These are phyloP conservation scores for Cutaneotrichosporon dermatis DNA, from an alignment of 1,284 basidiomycete genomes.

Conservation along the genomic window DNA sequence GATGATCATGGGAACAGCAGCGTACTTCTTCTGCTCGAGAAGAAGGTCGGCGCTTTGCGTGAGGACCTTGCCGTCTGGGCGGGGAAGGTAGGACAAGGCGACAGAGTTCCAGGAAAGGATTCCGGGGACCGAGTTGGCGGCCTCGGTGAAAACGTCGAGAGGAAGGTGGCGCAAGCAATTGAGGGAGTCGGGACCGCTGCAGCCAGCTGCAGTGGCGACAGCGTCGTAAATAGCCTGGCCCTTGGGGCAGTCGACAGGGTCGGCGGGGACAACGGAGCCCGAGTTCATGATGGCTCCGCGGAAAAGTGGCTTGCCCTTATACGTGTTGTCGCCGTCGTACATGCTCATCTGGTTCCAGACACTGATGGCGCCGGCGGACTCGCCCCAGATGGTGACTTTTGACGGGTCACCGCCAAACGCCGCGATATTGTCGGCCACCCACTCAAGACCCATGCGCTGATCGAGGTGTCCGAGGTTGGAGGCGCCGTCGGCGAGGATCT, in stretches of 20 bases:
- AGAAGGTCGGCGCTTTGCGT: conserved; percentile 47
- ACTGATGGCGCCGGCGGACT: conserved; percentile 55
- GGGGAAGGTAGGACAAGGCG: conserved; percentile 50
- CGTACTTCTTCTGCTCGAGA: conserved; percentile 7
- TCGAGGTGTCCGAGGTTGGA: conserved; percentile 55
- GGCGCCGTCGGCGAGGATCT: conserved; percentile 53
- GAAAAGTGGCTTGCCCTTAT: conserved; percentile 51
- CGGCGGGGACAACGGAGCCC: conserved; percentile 45
- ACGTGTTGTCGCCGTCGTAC: conserved; percentile 50
- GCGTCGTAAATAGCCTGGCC: conserved; percentile 17
- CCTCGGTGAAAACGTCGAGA: conserved; percentile 28
- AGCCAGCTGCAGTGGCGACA: conserved; percentile 7
- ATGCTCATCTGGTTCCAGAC: conserved; percentile 53
- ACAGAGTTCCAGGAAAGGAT: conserved; percentile 18
- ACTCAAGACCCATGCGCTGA: conserved; percentile 38
- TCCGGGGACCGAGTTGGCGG: conserved; percentile 14
- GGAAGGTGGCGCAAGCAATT: conserved; percentile 54
- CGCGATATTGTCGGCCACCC: conserved; percentile 39
- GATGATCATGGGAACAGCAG: conserved; percentile 19
- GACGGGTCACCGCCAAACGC: conserved; percentile 43
- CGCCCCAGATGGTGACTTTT: conserved; percentile 53
- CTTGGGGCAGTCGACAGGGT: conserved; percentile 15
- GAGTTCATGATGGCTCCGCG: conserved; percentile 43
- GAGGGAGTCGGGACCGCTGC: conserved; percentile 50
- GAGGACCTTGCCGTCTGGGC: conserved; percentile 56